These are phyloP conservation scores for Graphilbum fragrans DNA, from an alignment of 2,329 filamentous ascomycete genomes.

Conservation along the genomic window DNA sequence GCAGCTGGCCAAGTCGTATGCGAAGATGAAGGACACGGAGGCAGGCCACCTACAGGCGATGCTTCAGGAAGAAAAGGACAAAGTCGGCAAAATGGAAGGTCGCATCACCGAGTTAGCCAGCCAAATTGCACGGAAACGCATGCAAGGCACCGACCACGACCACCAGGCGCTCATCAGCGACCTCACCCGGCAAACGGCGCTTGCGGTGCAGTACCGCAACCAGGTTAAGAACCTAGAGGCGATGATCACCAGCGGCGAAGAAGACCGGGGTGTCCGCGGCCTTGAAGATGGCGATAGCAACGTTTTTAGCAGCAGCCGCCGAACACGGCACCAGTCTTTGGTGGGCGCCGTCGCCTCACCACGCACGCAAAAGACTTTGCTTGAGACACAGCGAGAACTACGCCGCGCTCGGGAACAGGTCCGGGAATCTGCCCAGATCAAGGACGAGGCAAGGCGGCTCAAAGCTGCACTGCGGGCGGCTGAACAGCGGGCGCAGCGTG, in stretches of 20 bases:
- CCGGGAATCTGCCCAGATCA: conserved; percentile 36
- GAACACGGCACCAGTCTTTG: conserved; percentile 18
- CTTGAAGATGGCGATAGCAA: conserved; percentile 18
- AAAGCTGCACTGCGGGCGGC: conserved; percentile 35
- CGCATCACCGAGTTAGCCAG: conserved; percentile 47
- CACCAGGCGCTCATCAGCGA: conserved; percentile 37
- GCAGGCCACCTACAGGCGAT: conserved; percentile 52
- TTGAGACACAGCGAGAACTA: conserved; percentile 42
- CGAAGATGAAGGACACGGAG: conserved; percentile 64
- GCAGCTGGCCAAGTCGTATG: conserved; percentile 66
- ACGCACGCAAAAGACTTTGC: conserved; percentile 34
- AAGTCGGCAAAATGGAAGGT: conserved; percentile 51
- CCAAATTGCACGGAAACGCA: conserved; percentile 32
- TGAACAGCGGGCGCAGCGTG: conserved; percentile 28
- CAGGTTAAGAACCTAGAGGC: conserved; percentile 47
- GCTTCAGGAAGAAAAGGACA: conserved; percentile 56
- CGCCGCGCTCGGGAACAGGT: conserved; percentile 41
- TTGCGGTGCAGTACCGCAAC: conserved; percentile 44
- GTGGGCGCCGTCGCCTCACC: conserved; percentile 26
- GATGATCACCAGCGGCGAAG: conserved; percentile 28
- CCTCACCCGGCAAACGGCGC: conserved; percentile 42
- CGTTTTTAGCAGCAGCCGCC: conserved; percentile 11
- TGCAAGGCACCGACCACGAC: conserved; percentile 27
- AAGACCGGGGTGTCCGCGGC: conserved; percentile 13
- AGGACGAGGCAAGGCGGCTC: conserved; percentile 39